Evolutionary conservation across 805 yeast species (phyloP).

Genomic region (Candida morakotiae): DNA sequence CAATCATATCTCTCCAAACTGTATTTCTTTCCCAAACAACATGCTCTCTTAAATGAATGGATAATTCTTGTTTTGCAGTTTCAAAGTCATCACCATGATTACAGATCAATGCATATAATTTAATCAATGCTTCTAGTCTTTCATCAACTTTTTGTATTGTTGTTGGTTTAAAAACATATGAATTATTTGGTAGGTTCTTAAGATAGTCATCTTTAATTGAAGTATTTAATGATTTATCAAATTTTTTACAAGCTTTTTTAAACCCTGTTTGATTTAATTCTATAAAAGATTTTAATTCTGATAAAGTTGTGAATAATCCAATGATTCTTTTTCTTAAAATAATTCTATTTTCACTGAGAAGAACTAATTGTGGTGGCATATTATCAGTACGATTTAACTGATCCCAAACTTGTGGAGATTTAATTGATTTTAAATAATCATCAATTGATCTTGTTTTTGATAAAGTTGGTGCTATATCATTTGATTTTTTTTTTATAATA

Average conservation of each 20-base stretch:
- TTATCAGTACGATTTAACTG: constrained; percentile 15
- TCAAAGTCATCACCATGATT: constrained; percentile 39
- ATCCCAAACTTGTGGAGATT: constrained; percentile 30
- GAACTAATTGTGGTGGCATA: constrained; percentile 29
- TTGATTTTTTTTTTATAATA: constrained; percentile 1
- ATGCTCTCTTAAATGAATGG: constrained; percentile 52
- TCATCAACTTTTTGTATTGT: constrained; percentile 29
- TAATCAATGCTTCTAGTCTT: constrained; percentile 27
- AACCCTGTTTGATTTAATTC: constrained; percentile 52
- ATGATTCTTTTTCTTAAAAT: constrained; percentile 44
- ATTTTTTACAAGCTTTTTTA: constrained; percentile 50
- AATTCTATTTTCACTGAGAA: constrained; percentile 48
- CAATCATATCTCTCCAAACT: constrained; percentile 55
- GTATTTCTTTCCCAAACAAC: constrained; percentile 56
- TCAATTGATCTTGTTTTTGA: constrained; percentile 23
- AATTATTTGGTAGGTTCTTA: constrained; percentile 40
- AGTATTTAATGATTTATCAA: constrained; percentile 47
- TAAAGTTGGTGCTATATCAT: constrained; percentile 7
- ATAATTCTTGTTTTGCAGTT: constrained; percentile 49
- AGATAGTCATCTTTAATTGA: constrained; percentile 40
- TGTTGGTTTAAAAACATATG: constrained; percentile 35
- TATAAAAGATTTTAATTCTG: constrained; percentile 47
- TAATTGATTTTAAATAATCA: constrained; percentile 33
- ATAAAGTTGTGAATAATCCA: constrained; percentile 40
- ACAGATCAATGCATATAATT: constrained; percentile 36